A percentile compares a stretch with the other conserved stretches of the same genome.
Evolutionary conservation across 257 asterid genomes (phyloP).

Genomic region (Nicotiana sylvestris): DNA sequence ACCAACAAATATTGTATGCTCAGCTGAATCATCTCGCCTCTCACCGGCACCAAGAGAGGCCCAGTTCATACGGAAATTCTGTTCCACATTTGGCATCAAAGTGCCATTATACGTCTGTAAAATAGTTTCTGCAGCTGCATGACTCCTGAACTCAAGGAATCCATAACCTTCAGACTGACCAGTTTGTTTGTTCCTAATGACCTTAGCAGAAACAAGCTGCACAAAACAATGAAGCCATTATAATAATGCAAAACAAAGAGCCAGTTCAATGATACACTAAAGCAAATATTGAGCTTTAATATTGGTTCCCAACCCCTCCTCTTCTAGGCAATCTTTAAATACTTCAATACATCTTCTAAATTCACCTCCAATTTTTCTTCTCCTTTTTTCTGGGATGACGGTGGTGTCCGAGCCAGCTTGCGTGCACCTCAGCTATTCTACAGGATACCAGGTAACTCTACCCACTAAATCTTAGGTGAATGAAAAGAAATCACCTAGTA

Average conservation of each 20-base stretch:
- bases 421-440: too few species aligned
- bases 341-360: background rate
- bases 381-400: too few species aligned
- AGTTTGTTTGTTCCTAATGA: constrained; percentile 67
- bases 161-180: constrained; percentile 84
- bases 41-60: constrained; percentile 81
- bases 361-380: background rate
- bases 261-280: background rate
- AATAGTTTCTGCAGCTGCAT: constrained; percentile 56
- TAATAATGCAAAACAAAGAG: background rate
- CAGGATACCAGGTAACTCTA: too few species aligned
- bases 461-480: too few species aligned
- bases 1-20: constrained; percentile 76
- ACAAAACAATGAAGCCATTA: background rate
- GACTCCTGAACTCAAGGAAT: constrained; percentile 72
- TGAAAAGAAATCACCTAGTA: too few species aligned
- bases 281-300: background rate
- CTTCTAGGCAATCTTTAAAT: background rate
- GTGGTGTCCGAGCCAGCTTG: too few species aligned
- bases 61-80: constrained; percentile 70
- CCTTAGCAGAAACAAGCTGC: constrained; percentile 67
- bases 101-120: constrained; percentile 64
- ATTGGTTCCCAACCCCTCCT: background rate
- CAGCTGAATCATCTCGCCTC: constrained; percentile 74
- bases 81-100: constrained; percentile 63